Evolutionary conservation across 1,284 basidiomycete genomes (phyloP), one percentile per base, ranked within the genome.

Genomic region (Coriolopsis trogii): DNA sequence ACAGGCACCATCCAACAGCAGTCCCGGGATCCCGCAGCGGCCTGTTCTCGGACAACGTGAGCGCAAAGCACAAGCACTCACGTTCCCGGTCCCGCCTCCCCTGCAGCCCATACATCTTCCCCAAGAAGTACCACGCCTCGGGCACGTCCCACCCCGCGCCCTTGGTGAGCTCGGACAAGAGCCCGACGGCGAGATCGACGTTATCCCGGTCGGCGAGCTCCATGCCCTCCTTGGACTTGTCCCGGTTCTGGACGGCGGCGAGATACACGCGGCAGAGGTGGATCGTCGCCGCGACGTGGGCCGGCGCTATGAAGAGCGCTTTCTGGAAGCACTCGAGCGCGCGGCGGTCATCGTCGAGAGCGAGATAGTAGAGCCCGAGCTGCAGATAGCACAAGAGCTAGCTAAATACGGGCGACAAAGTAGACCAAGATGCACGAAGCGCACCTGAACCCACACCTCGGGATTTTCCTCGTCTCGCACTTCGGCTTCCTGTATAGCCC

Each of bases 401-500:
- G n/a, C n/a, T n/a, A n/a, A n/a, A n/a, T n/a, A n/a, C n/a, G n/a
- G n/a, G n/a, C n/a, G n/a, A n/a, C n/a, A n/a, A n/a, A n/a, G n/a
- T n/a, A n/a, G n/a, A n/a, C n/a, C n/a, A n/a, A 4, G 13, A 34
- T 34, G 33, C n/a, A 16, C 2, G 16, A 23, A 25, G 4, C 79
- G 45, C 58, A 92, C 91, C 80, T 96, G 95, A 7, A 96, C 89
- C 95, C 95, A 98, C 12, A 98, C 93, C 28, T 85, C 87, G 1
- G 94, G 85, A 67, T 95, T 93, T 30, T 84, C 81, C 55, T 93
- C 88, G 67, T 96, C 92, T 56, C 87, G 79, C 5, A 89, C 85
- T 68, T 99, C 96, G 0, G 96, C 97, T 71, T 99, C 96, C 66
- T 95, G 92, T 42, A 98, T 94, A 2, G 96, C 90, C 8, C 86